Conservation (phyloP, 352 stramenopile genomes). For the Phytophthora melonis region DNA sequence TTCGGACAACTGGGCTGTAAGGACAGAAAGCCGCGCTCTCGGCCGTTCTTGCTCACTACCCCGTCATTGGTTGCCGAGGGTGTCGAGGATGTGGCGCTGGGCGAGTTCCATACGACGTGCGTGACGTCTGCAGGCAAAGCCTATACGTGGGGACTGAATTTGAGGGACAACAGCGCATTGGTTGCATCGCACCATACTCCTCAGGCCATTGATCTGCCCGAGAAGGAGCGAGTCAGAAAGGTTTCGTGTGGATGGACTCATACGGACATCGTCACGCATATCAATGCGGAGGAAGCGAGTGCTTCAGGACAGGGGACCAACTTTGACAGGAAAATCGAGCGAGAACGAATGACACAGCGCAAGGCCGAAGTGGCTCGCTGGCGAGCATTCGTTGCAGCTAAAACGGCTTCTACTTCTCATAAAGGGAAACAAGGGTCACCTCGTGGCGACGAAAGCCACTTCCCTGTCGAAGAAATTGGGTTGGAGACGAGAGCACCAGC, state of each 20-base stretch:
- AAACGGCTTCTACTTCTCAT: slow-evolving; percentile 3
- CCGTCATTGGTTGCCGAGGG: slow-evolving; percentile 54
- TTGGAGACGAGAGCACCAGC: background rate
- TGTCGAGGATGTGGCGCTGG: slow-evolving; percentile 65
- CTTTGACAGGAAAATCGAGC: slow-evolving; percentile 43
- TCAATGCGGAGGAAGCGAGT: slow-evolving; percentile 25
- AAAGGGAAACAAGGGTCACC: background rate
- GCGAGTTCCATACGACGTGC: slow-evolving; percentile 80
- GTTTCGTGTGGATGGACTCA: slow-evolving; percentile 76
- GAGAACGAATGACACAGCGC: slow-evolving; percentile 35
- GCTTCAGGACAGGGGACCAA: slow-evolving; percentile 31
- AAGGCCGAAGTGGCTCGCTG: slow-evolving; percentile 38
- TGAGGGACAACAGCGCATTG: slow-evolving; percentile 52
- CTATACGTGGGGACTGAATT: slow-evolving; percentile 73
- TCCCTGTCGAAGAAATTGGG: background rate
- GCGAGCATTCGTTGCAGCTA: slow-evolving; percentile 26
- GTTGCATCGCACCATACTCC: slow-evolving; percentile 49
- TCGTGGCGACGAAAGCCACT: background rate
- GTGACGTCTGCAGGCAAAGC: slow-evolving; percentile 54
- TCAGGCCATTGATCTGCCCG: slow-evolving; percentile 39
- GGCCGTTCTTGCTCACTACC: slow-evolving; percentile 57
- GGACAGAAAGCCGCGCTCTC: slow-evolving; percentile 53
- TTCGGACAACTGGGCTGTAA: slow-evolving; percentile 80
- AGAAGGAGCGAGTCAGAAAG: slow-evolving; percentile 50
- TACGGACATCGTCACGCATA: slow-evolving; percentile 68